These are phyloP conservation scores for Clavispora fructus DNA, from an alignment of 805 yeast species.

Conservation along the genomic window DNA sequence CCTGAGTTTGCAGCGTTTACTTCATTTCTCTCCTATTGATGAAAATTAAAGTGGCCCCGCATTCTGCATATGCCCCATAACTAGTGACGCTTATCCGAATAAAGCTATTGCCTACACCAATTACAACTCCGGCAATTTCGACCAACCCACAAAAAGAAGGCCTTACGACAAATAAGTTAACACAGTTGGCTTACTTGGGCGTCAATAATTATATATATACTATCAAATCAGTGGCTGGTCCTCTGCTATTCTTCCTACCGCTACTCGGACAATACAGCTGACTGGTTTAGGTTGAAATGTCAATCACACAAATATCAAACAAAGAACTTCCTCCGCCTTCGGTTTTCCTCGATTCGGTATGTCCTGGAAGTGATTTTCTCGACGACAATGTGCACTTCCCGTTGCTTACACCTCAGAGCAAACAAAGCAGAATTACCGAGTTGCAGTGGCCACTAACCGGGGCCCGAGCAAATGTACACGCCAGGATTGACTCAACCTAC, in stretches of 20 bases:
- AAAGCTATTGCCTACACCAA: slow-evolving; percentile 6
- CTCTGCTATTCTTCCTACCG: no score
- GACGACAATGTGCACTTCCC: slow-evolving; percentile 32
- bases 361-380: slow-evolving; percentile 30
- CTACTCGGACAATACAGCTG: background rate
- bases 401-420: slow-evolving; percentile 4
- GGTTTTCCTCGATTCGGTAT: slow-evolving; percentile 30
- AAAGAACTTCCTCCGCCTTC: slow-evolving; percentile 23
- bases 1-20: no score
- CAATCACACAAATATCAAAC: slow-evolving; percentile 16
- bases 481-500: slow-evolving; percentile 20
- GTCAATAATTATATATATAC: no score
- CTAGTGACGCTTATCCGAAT: background rate
- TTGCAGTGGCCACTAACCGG: slow-evolving; percentile 25
- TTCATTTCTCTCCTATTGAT: no score
- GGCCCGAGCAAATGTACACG: slow-evolving; percentile 10
- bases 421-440: slow-evolving; percentile 3
- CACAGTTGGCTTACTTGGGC: no score
- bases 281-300: slow-evolving; percentile 13
- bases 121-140: slow-evolving; percentile 1
- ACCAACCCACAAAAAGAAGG: background rate
- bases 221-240: no score
- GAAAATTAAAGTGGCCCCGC: background rate
- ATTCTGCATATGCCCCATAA: background rate
- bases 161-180: no score